Percentiles rank a stretch among this genome's conserved stretches.
phyloP scores from a whole-genome alignment of 768 basidiomycete species.

The Lentinula guzmanii region DNA sequence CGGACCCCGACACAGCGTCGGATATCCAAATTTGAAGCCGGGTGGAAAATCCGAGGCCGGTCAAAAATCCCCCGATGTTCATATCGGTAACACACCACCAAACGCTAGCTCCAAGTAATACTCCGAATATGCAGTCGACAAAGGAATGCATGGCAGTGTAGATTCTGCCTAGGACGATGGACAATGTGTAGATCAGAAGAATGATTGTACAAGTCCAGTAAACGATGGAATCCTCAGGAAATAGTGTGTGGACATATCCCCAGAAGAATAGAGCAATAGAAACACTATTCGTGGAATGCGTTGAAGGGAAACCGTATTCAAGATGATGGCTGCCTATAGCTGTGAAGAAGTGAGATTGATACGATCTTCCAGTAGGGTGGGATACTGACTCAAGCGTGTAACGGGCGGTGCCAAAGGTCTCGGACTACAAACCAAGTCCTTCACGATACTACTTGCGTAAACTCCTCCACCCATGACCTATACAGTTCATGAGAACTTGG shows the following conservation, averaged over 20 bases:
- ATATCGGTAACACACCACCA: slow-evolving; percentile 52
- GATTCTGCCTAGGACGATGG: slow-evolving; percentile 74
- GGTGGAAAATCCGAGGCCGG: slow-evolving; percentile 16
- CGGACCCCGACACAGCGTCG: background rate
- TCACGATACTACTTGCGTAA: slow-evolving; percentile 81
- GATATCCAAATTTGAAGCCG: slow-evolving; percentile 32
- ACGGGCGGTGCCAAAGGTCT: slow-evolving; percentile 90
- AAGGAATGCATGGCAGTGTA: slow-evolving; percentile 90
- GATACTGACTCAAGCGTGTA: slow-evolving; percentile 70
- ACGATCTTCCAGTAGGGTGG: background rate
- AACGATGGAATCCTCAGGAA: slow-evolving; percentile 18
- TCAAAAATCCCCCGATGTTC: slow-evolving; percentile 19
- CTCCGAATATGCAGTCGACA: slow-evolving; percentile 63
- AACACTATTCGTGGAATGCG: slow-evolving; percentile 87
- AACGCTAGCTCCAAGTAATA: slow-evolving; percentile 56
- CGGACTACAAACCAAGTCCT: slow-evolving; percentile 88
- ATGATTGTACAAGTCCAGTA: slow-evolving; percentile 26
- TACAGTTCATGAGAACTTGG: slow-evolving; percentile 41
- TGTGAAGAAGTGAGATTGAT: slow-evolving; percentile 17
- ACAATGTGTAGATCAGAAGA: slow-evolving; percentile 55
- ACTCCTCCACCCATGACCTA: slow-evolving; percentile 73
- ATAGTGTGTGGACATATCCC: slow-evolving; percentile 48
- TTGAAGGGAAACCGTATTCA: slow-evolving; percentile 95
- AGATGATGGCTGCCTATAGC: slow-evolving; percentile 77
- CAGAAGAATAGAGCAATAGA: slow-evolving; percentile 85